A percentile compares a stretch with the other conserved stretches of the same genome.
Evolutionary conservation across 208 protist species (phyloP).

Genomic region (Acanthamoeba rhysodes): DNA sequence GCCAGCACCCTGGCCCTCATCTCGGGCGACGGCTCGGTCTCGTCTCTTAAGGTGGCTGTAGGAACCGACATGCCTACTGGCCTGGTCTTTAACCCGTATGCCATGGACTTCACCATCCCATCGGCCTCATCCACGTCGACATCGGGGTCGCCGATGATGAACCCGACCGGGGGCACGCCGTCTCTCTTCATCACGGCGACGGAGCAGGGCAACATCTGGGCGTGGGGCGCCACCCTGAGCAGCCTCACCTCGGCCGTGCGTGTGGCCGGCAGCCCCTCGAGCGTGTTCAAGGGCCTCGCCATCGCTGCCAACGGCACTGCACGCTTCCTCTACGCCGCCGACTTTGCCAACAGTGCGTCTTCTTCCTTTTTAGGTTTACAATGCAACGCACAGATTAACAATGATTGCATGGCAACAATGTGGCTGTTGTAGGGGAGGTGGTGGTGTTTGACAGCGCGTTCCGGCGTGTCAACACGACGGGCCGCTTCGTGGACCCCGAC

Average conservation of each 20-base stretch:
- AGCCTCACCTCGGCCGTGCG: neutral
- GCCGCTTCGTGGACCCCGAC: neutral
- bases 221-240: neutral
- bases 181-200: constrained; percentile 8
- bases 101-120: constrained; percentile 1
- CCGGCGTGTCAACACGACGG: neutral
- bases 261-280: neutral
- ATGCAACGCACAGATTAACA: neutral
- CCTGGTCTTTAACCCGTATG: neutral
- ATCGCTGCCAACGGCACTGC: neutral
- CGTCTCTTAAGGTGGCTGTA: neutral
- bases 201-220: constrained; percentile 2
- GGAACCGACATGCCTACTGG: neutral
- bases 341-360: constrained; percentile 26
- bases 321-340: constrained; percentile 12
- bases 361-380: neutral
- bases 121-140: neutral
- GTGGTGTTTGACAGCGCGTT: neutral
- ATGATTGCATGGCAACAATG: neutral
- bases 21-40: neutral
- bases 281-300: constrained; percentile 43
- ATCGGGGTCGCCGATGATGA: no score
- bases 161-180: neutral
- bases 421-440: neutral
- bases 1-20: neutral